Evolutionary conservation across 305 asterid species (phyloP).

Genomic region (Solanum hybrid): DNA sequence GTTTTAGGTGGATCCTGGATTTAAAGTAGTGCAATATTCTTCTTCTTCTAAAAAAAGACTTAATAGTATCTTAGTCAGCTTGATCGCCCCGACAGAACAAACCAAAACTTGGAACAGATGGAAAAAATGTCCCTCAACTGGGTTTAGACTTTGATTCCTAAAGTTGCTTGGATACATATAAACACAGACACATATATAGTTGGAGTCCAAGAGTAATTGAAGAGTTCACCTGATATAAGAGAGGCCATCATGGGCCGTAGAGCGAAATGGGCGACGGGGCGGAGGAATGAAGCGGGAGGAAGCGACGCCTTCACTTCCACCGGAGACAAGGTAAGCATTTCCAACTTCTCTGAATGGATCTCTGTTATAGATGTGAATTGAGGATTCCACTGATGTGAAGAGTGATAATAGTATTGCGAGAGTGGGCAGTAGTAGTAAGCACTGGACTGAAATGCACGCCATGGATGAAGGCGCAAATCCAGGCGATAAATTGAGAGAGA

Average conservation of each 20-base stretch:
- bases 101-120: neutral
- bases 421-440: slow-evolving; percentile 7
- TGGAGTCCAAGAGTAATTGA: neutral
- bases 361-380: slow-evolving; percentile 69
- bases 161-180: neutral
- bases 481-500: neutral
- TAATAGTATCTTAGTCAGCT: neutral
- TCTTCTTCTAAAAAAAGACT: neutral
- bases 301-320: slow-evolving; percentile 92
- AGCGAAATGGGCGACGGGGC: slow-evolving; percentile 23
- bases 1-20: neutral
- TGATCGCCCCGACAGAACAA: neutral
- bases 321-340: slow-evolving; percentile 79
- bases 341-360: slow-evolving; percentile 97
- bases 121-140: neutral
- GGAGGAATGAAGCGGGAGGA: slow-evolving; percentile 26
- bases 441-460: slow-evolving; percentile 22
- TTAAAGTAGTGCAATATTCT: neutral
- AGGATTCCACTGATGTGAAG: slow-evolving; percentile 54
- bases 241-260: slow-evolving; percentile 37
- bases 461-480: neutral
- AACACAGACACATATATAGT: neutral
- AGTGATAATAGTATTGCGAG: slow-evolving; percentile 17
- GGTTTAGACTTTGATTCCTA: neutral
- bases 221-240: slow-evolving; percentile 71